These are phyloP conservation scores for Agapanthus africanus DNA, from an alignment of 106 monocot species.

Conservation along the genomic window DNA sequence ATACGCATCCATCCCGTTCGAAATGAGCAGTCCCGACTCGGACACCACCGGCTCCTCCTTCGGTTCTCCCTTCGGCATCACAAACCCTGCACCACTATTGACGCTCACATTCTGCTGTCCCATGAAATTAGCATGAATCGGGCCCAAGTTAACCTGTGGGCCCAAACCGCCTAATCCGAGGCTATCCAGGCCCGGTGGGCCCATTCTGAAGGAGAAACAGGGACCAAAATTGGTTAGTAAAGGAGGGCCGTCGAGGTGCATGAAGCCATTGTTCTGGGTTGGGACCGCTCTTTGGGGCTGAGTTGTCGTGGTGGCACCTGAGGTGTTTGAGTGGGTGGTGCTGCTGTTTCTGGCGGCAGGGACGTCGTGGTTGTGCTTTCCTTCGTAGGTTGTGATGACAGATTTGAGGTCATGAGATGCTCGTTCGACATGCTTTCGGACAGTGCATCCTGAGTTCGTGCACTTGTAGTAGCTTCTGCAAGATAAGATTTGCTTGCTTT, in stretches of 20 bases:
- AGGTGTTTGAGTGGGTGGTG: constrained; percentile 7
- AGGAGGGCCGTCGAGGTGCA: constrained; percentile 17
- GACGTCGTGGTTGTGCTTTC: constrained; percentile 91
- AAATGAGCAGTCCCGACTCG: constrained; percentile 18
- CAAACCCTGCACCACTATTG: constrained; percentile 13
- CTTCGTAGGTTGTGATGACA: constrained; percentile 91
- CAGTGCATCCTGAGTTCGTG: constrained; percentile 61
- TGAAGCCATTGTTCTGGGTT: constrained; percentile 22
- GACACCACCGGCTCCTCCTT: constrained; percentile 30
- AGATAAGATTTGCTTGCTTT: neutral
- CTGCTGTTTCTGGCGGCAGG: constrained; percentile 59
- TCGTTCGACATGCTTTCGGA: constrained; percentile 91
- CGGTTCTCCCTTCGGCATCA: constrained; percentile 48
- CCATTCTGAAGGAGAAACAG: constrained; percentile 36
- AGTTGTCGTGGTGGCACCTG: constrained; percentile 1
- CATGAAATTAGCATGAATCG: constrained; percentile 18
- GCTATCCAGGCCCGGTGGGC: constrained; percentile 25
- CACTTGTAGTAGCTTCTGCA: constrained; percentile 97
- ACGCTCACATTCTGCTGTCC: constrained; percentile 7
- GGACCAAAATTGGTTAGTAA: constrained; percentile 11
- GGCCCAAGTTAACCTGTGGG: constrained; percentile 20
- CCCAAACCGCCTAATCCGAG: constrained; percentile 23
- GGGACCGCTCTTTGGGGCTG: constrained; percentile 19
- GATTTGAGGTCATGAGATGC: constrained; percentile 87
- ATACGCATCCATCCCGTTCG: constrained; percentile 30